Evolutionary conservation across 1,284 basidiomycete species (phyloP), one percentile per base, ranked within the genome.

Genomic region (Papiliotrema nemorosa): DNA sequence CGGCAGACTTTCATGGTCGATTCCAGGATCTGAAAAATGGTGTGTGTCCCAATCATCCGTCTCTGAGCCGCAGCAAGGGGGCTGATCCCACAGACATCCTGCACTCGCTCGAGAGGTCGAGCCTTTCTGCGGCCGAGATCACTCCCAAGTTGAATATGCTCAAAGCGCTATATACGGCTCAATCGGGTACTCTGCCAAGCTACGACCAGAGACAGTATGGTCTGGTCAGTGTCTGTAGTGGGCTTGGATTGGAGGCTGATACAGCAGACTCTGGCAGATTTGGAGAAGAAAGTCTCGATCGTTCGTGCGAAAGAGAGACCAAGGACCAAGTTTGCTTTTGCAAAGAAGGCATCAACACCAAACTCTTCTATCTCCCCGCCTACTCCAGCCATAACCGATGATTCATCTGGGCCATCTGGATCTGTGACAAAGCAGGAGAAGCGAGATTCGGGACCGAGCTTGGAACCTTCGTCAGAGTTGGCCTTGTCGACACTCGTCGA

Each of bases 181-280:
- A 12, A 6, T 29, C 58, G 35, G 46, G 55, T 2, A 36, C 36
- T 50, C 72, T 90, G 35, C 85, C 87, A 4, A 75, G 79, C 36
- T 88, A 87, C 64, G 86, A 88, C 68, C 86, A 86, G 63, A 78
- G 83, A 52, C 82, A 82, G 59, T 86, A 80, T 61, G 84, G 86
- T 60, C 69, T 76, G 58, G 87, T 88, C 59, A 53, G 83, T 77
- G 26, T 21, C 20, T 21, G 25, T 35, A 14, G 4, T 16, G 13
- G 24, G 34, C 7, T 9, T 35, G 14, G 20, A 21, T 25, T 26
- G 3, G 14, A 33, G 24, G 29, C 48, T 44, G 34, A 52, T 31
- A 20, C n/a, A 35, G 24, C 52, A 86, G 86, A 81, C 83, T 80
- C 64, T 87, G 43, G 82, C 81, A 62, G 69, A 69, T 12, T 66